Evolutionary conservation across 169 alveolate species (phyloP), one percentile per base, ranked within the genome.

Genomic region (Cyclospora cayetanensis): DNA sequence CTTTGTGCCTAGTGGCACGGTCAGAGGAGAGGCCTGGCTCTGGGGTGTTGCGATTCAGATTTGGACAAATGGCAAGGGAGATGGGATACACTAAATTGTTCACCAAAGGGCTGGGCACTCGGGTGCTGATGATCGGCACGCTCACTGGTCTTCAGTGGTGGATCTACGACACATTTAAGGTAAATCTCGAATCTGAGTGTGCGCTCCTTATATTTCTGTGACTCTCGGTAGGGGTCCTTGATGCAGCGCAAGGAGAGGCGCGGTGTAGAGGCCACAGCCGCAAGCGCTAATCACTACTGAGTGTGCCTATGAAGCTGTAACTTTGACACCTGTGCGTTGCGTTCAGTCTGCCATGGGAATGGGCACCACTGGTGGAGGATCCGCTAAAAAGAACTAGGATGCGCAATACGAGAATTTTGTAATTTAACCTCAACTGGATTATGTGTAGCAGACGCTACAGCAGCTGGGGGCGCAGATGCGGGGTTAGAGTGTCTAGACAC

Each of bases 121-220:
- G 99, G 91, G 97, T 98, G 63, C 84, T 99, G 89, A 99, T 99
- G 99, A 97, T 99, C 80, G 99, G 99, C 42, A 99, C 99, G 42
- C 95, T 99, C 55, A 98, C 99, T 34, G 99, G 99, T 46, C 95
- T 98, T 74, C 99, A 99, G 95, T 98, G 99, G 99, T 98, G 99
- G 99, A 97, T 98, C 74, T 99, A 98, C 95, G 99, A 99, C 95
- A 95, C 98, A 66, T 98, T 98, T 95, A 99, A 98, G 96, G 95
- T 92, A 66, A 68, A 68, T 35, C 60, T 29, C 20, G 27, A 37
- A 83, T 76, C 86, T n/a, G n/a, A n/a, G n/a, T n/a, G n/a, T n/a
- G n/a, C n/a, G n/a, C n/a, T n/a, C n/a, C n/a, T n/a, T n/a, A n/a
- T n/a, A n/a, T n/a, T n/a, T n/a, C n/a, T n/a, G n/a, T n/a, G n/a